Evolutionary conservation across 208 protist species (phyloP).

Genomic region (Leishmania martiniquensis): DNA sequence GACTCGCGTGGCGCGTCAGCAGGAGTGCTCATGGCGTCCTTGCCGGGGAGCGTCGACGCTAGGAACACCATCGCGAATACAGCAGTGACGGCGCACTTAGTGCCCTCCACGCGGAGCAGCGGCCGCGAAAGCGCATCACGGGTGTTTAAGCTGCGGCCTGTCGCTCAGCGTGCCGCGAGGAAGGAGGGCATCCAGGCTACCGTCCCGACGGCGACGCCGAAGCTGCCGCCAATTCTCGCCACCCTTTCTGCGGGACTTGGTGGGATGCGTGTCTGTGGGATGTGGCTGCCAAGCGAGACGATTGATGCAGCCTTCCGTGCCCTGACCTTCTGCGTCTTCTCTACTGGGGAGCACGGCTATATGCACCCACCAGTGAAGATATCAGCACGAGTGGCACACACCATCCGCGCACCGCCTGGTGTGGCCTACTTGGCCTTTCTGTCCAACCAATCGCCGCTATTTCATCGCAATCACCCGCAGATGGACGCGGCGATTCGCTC

Average conservation of each 20-base stretch:
- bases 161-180: not conserved
- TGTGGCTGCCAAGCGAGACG: conserved; percentile 33
- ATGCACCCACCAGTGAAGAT: conserved; percentile 51
- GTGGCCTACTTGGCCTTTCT: conserved; percentile 59
- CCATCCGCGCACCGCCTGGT: conserved; percentile 33
- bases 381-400: conserved; percentile 14
- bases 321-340: conserved; percentile 70
- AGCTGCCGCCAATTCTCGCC: not conserved
- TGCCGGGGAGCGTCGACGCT: not conserved
- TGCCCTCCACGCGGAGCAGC: not conserved
- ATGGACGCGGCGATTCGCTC: not conserved
- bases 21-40: not conserved
- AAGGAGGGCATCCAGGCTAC: not conserved
- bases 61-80: not conserved
- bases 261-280: conserved; percentile 40
- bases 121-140: not conserved
- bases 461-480: conserved; percentile 57
- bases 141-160: not conserved
- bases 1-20: not conserved
- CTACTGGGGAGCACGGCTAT: conserved; percentile 65
- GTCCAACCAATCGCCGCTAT: conserved; percentile 65
- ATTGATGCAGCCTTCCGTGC: conserved; percentile 63
- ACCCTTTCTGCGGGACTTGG: not conserved
- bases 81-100: not conserved
- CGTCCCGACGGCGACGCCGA: conserved; percentile 1